A percentile compares a stretch with the other conserved stretches of the same genome.
Conservation (phyloP, 1,284 basidiomycete genomes). For the Sanghuangporus baumii region DNA sequence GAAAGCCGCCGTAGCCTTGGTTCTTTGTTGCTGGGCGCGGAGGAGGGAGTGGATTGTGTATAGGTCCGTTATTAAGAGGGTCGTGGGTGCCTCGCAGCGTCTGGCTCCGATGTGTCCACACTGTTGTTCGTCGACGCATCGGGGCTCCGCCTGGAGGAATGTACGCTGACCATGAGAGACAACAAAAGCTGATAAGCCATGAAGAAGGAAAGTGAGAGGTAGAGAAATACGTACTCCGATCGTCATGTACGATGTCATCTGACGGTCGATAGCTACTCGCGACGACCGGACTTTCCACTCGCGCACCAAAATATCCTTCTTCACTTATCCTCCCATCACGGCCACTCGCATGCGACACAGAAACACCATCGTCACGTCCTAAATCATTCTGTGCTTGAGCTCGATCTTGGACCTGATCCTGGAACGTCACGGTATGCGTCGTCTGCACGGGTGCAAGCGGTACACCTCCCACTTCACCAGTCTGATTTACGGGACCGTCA, state of each 20-base stretch:
- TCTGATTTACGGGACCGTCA: background rate
- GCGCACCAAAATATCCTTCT: background rate
- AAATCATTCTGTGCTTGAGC: too few species aligned
- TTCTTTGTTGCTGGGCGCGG: slow-evolving; percentile 20
- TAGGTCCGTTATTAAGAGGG: too few species aligned
- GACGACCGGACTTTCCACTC: background rate
- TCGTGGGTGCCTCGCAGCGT: background rate
- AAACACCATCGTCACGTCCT: background rate
- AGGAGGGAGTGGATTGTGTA: background rate
- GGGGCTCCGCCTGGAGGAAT: slow-evolving; percentile 8
- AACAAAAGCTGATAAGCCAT: background rate
- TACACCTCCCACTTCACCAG: background rate
- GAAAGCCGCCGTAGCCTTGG: slow-evolving; percentile 81
- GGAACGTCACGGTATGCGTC: background rate
- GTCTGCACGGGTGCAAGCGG: background rate
- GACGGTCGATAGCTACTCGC: background rate
- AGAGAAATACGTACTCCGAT: background rate
- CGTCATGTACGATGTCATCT: background rate
- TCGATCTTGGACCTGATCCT: background rate
- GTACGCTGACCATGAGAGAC: background rate
- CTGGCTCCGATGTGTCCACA: background rate
- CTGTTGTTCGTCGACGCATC: background rate
- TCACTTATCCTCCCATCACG: background rate
- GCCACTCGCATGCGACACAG: background rate
- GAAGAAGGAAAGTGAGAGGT: background rate